Conservation (phyloP, 352 stramenopile genomes). For the Pythium insidiosum region DNA sequence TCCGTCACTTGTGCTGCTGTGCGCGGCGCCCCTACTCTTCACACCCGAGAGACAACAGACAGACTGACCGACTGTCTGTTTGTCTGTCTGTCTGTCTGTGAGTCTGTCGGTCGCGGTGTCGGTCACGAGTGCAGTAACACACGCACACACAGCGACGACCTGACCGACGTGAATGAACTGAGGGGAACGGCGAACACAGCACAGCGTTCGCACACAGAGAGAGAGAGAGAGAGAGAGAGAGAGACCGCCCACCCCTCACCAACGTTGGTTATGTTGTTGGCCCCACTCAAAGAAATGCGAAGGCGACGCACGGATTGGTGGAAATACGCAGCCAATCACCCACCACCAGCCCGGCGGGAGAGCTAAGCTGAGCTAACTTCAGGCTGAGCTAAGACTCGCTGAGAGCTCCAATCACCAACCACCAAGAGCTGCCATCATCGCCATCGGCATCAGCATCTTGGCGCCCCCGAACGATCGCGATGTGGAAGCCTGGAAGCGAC, state of each 20-base stretch:
- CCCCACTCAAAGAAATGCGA: too few species aligned
- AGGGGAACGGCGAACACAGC: too few species aligned
- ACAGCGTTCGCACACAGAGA: too few species aligned
- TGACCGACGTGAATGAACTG: conserved; percentile 4
- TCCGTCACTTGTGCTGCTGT: too few species aligned
- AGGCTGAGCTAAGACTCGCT: background rate
- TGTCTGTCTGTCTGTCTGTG: background rate
- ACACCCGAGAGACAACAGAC: too few species aligned
- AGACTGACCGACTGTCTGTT: too few species aligned
- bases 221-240: too few species aligned
- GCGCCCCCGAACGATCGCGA: conserved; percentile 4
- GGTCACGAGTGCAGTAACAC: conserved; percentile 15
- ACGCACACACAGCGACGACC: conserved; percentile 11
- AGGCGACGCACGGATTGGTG: conserved; percentile 9
- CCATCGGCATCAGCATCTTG: conserved; percentile 1
- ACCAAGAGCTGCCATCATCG: conserved; percentile 13
- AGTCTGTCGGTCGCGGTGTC: conserved; percentile 3
- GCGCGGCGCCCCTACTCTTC: too few species aligned
- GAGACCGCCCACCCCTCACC: too few species aligned
- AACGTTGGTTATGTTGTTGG: conserved; percentile 17
- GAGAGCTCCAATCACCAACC: conserved; percentile 21
- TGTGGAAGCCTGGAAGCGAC: conserved; percentile 55
- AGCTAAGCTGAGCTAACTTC: background rate
- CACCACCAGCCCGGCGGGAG: background rate
- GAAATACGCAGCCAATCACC: background rate